These are phyloP conservation scores for Colletotrichum sp. DNA, from an alignment of 2,329 filamentous ascomycete species.

Conservation along the genomic window DNA sequence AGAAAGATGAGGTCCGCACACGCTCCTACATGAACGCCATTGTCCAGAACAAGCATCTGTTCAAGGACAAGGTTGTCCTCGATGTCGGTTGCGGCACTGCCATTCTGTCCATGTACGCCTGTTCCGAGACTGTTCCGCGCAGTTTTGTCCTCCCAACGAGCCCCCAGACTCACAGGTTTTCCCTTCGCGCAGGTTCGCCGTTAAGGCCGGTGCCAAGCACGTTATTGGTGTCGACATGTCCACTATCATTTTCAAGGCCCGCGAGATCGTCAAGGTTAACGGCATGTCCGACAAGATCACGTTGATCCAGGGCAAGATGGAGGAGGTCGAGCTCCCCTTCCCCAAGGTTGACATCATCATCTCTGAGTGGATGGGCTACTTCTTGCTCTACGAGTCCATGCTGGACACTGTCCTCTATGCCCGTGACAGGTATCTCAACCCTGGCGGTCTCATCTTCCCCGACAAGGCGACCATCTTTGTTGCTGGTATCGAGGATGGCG, in stretches of 20 bases:
- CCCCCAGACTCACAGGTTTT: neutral
- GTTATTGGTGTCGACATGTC: constrained; percentile 99
- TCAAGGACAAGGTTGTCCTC: constrained; percentile 84
- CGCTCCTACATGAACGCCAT: constrained; percentile 97
- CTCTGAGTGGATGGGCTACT: constrained; percentile 99
- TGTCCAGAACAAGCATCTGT: constrained; percentile 94
- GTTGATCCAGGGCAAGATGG: constrained; percentile 98
- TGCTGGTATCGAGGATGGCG: constrained; percentile 96
- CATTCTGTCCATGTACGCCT: constrained; percentile 93
- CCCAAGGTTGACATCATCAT: constrained; percentile 99
- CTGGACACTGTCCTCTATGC: constrained; percentile 97
- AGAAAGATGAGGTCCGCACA: constrained; percentile 99
- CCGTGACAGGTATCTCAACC: constrained; percentile 86
- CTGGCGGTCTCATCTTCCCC: constrained; percentile 93
- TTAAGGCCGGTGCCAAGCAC: constrained; percentile 94
- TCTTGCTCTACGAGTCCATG: constrained; percentile 98
- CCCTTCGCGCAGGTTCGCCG: constrained; percentile 78
- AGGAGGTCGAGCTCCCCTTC: constrained; percentile 92
- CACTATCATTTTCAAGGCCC: constrained; percentile 98
- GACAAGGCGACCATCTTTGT: constrained; percentile 98
- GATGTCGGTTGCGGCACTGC: constrained; percentile 97
- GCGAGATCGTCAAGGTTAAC: constrained; percentile 91
- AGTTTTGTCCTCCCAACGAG: neutral
- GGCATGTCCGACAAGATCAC: constrained; percentile 96
- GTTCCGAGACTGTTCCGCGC: neutral